These are phyloP conservation scores for Melastoma candidum DNA, from an alignment of 441 rosid genomes.

Conservation along the genomic window DNA sequence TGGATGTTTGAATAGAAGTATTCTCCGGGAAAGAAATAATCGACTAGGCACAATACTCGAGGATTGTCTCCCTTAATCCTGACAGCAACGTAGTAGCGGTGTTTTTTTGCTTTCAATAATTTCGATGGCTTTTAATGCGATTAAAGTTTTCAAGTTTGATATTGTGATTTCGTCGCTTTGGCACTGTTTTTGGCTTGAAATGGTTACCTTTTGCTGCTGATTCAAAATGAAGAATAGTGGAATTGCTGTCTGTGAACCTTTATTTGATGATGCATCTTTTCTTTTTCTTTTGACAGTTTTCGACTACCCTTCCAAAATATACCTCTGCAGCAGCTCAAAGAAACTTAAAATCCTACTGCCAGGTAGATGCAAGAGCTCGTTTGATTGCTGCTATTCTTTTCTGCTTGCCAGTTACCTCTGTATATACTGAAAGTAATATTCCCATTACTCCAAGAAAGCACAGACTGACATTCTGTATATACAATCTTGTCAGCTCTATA, in stretches of 20 bases:
- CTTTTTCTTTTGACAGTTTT: slow-evolving; percentile 30
- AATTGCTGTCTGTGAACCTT: background rate
- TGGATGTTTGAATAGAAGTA: too few species aligned
- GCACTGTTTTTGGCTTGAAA: background rate
- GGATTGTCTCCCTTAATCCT: too few species aligned
- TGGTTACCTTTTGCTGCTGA: background rate
- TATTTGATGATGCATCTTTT: background rate
- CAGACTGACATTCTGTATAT: too few species aligned
- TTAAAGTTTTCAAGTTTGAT: slow-evolving; percentile 1
- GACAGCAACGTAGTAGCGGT: too few species aligned
- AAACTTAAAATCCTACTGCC: slow-evolving; percentile 48
- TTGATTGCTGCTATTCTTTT: too few species aligned
- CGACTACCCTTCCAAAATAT: slow-evolving; percentile 67
- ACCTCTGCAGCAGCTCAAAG: slow-evolving; percentile 76
- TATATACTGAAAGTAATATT: too few species aligned
- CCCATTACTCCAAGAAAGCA: too few species aligned
- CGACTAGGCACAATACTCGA: too few species aligned
- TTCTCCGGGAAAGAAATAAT: too few species aligned
- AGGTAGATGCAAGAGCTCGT: slow-evolving; percentile 22
- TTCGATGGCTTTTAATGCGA: slow-evolving; percentile 3
- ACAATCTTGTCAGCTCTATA: slow-evolving; percentile 39
- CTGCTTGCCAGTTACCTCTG: too few species aligned
- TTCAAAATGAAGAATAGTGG: background rate
- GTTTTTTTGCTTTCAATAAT: background rate
- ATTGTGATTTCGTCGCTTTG: slow-evolving; percentile 8